Evolutionary conservation across 1,139 yeast species (phyloP).

Genomic region (Blastobotrys capitulatus): DNA sequence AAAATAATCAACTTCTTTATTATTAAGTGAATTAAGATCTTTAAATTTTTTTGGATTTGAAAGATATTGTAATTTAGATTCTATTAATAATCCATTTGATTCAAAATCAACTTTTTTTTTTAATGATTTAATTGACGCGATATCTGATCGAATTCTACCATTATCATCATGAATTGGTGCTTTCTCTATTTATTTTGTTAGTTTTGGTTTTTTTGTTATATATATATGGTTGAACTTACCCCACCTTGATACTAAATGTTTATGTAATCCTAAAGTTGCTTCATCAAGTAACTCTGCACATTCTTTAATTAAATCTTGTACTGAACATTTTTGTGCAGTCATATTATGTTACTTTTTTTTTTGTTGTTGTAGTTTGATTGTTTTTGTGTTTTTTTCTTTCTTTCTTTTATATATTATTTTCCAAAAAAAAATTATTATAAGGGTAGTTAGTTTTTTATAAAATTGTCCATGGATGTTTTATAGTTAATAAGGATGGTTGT

Average conservation of each 20-base stretch:
- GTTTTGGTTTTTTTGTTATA: neutral
- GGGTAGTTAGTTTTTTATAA: no score
- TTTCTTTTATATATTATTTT: no score
- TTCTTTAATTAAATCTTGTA: neutral
- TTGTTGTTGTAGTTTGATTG: no score
- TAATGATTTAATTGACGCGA: neutral
- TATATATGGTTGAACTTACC: neutral
- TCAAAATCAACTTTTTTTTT: neutral
- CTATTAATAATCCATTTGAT: neutral
- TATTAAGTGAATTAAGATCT: neutral
- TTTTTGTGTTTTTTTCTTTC: no score
- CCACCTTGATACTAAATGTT: neutral
- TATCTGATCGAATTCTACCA: neutral
- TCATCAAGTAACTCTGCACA: slow-evolving; percentile 1
- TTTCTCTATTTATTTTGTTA: neutral
- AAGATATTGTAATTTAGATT: neutral
- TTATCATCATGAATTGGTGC: neutral
- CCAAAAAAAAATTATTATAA: no score
- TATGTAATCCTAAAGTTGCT: neutral
- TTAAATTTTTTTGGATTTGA: neutral
- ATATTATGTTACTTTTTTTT: neutral
- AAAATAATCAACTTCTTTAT: neutral
- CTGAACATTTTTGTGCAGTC: neutral
- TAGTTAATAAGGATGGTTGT: no score
- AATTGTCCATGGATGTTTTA: no score